These are phyloP conservation scores for Nannochloropsis oceanica DNA, from an alignment of 108 stramenopile species.

Conservation along the genomic window DNA sequence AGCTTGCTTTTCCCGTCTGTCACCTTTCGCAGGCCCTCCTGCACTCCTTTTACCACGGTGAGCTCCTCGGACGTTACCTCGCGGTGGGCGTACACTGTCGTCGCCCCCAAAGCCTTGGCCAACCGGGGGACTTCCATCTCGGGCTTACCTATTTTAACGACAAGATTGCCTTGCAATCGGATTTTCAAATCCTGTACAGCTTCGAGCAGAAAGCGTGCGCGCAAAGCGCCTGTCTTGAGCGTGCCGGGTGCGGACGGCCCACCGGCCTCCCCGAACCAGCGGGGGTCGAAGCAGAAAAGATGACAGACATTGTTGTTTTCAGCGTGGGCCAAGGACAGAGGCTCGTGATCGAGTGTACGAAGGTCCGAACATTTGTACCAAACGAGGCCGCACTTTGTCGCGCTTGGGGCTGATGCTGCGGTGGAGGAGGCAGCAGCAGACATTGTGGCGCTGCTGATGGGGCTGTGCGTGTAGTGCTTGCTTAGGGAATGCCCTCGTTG, in stretches of 20 bases:
- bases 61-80: constrained; percentile 31
- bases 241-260: background rate
- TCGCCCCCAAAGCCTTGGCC: background rate
- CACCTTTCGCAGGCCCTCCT: background rate
- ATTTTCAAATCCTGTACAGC: background rate
- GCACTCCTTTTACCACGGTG: background rate
- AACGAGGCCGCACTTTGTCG: background rate
- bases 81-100: constrained; percentile 11
- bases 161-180: background rate
- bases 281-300: constrained; percentile 6
- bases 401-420: background rate
- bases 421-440: background rate
- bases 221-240: background rate
- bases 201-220: constrained; percentile 9
- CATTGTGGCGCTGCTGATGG: background rate
- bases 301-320: background rate
- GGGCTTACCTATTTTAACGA: background rate
- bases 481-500: background rate
- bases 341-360: constrained; percentile 10
- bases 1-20: constrained; percentile 1
- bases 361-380: constrained; percentile 17
- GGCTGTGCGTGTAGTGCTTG: background rate
- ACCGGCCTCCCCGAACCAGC: background rate
- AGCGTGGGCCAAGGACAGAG: constrained; percentile 1
- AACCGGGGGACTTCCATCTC: background rate